These are phyloP conservation scores for Pluteus cervinus DNA, from an alignment of 768 basidiomycete genomes.

Conservation along the genomic window DNA sequence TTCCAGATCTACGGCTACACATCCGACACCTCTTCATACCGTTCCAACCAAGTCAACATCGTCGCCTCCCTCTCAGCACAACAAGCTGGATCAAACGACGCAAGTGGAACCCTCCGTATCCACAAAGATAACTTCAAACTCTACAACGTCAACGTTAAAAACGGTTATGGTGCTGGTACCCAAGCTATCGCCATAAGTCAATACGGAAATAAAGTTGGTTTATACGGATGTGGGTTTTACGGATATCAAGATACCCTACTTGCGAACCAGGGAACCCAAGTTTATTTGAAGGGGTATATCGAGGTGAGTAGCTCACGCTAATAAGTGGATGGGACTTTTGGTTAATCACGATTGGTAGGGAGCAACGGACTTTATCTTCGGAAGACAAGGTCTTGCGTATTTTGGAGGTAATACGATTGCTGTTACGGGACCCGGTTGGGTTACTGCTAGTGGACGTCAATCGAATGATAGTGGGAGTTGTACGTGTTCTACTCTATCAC, in stretches of 20 bases:
- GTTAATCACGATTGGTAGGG: constrained; percentile 23
- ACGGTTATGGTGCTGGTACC: constrained; percentile 35
- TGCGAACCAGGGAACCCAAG: constrained; percentile 41
- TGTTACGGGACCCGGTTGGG: constrained; percentile 34
- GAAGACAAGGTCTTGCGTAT: constrained; percentile 35
- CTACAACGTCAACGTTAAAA: constrained; percentile 47
- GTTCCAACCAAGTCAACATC: constrained; percentile 33
- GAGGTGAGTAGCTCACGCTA: constrained; percentile 23
- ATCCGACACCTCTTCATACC: constrained; percentile 29
- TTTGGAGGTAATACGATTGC: constrained; percentile 46
- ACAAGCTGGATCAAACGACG: constrained; percentile 38
- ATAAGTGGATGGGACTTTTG: too few relatives aligned
- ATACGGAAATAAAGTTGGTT: constrained; percentile 37
- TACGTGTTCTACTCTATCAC: constrained; percentile 17
- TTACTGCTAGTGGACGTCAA: constrained; percentile 44
- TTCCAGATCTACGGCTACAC: constrained; percentile 39
- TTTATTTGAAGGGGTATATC: constrained; percentile 41
- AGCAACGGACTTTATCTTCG: constrained; percentile 47
- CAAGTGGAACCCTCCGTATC: constrained; percentile 40
- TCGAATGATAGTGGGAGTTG: constrained; percentile 40
- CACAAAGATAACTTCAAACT: constrained; percentile 41
- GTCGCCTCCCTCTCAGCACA: constrained; percentile 28
- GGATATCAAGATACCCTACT: constrained; percentile 45
- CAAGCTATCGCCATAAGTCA: constrained; percentile 48
- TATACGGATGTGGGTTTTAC: constrained; percentile 40